Conservation (phyloP, 768 basidiomycete genomes). For the Rhodocollybia butyracea region DNA sequence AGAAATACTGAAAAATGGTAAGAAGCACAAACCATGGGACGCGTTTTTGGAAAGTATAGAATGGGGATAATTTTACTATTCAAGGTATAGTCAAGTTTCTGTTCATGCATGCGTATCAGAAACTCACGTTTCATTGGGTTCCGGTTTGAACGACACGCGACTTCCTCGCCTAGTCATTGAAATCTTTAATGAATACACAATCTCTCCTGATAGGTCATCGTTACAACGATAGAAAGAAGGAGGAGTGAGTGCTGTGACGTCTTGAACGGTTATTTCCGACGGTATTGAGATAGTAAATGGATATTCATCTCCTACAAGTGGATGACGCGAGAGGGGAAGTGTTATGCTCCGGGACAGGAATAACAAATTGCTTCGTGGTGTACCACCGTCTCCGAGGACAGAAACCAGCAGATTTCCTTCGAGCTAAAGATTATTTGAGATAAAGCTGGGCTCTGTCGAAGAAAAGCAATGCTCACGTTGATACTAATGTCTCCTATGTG, state of each 20-base stretch:
- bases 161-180: background rate
- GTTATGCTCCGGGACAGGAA: background rate
- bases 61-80: slow-evolving; percentile 3
- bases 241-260: background rate
- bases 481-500: background rate
- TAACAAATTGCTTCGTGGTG: background rate
- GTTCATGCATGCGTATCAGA: background rate
- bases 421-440: background rate
- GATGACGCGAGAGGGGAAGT: background rate
- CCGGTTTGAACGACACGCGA: background rate
- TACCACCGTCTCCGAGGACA: background rate
- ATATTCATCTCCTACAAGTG: background rate
- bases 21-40: too few relatives aligned
- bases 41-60: slow-evolving; percentile 5
- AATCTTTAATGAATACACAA: slow-evolving; percentile 5
- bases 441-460: background rate
- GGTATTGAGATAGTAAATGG: slow-evolving; percentile 6
- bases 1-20: too few relatives aligned
- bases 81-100: background rate
- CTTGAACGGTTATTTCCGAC: slow-evolving; percentile 3
- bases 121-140: slow-evolving; percentile 4
- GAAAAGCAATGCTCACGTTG: background rate
- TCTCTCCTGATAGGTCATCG: background rate
- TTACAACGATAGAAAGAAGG: slow-evolving; percentile 3
- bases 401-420: background rate